Conservation (phyloP, 1,139 yeast genomes). For the Nematodospora anomalae region DNA sequence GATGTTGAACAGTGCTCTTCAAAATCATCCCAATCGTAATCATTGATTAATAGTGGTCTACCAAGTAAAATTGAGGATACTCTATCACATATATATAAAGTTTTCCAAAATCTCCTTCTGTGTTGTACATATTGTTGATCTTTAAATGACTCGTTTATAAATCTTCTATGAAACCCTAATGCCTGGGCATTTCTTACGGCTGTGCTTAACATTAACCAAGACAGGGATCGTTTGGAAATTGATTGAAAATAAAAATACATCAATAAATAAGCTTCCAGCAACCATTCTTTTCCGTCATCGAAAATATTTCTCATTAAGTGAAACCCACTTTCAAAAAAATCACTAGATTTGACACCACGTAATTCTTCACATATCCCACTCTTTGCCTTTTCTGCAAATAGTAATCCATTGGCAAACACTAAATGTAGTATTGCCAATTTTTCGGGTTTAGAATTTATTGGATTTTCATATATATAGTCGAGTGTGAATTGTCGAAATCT, state of each 20-base stretch:
- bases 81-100: slow-evolving; percentile 41
- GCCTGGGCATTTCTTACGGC: slow-evolving; percentile 18
- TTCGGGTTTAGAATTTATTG: slow-evolving; percentile 11
- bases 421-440: slow-evolving; percentile 14
- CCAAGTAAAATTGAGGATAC: slow-evolving; percentile 40
- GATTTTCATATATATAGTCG: slow-evolving; percentile 13
- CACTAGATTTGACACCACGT: slow-evolving; percentile 12
- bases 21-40: slow-evolving; percentile 44
- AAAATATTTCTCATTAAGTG: slow-evolving; percentile 13
- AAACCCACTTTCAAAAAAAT: slow-evolving; percentile 16
- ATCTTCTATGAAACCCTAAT: slow-evolving; percentile 16
- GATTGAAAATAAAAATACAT: slow-evolving; percentile 38
- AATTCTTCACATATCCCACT: slow-evolving; percentile 10
- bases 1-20: slow-evolving; percentile 10
- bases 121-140: slow-evolving; percentile 12
- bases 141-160: slow-evolving; percentile 16
- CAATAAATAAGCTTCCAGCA: slow-evolving; percentile 39
- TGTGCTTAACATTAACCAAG: slow-evolving; percentile 30
- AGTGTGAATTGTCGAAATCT: slow-evolving; percentile 10
- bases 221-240: slow-evolving; percentile 35
- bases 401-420: slow-evolving; percentile 14
- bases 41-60: slow-evolving; percentile 39
- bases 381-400: slow-evolving; percentile 14
- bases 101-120: slow-evolving; percentile 40
- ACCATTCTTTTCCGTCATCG: slow-evolving; percentile 30